Conservation (phyloP, 2,329 filamentous ascomycete species). For the Aureobasidium zeae region DNA sequence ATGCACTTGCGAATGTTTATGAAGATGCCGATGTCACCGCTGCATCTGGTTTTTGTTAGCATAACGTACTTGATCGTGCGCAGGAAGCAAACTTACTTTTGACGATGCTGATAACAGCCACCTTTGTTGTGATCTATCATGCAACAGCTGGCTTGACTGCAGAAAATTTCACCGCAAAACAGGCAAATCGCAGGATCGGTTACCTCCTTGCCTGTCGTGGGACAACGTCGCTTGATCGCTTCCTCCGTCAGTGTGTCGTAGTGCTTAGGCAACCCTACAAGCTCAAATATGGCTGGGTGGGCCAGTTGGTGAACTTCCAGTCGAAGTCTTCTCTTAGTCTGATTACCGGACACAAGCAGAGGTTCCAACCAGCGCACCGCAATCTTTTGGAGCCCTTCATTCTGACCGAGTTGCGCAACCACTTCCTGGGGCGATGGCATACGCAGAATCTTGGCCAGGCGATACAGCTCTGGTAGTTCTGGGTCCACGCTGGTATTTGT, state of each 20-base stretch:
- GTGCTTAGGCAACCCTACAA: slow-evolving; percentile 83
- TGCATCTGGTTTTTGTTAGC: slow-evolving; percentile 43
- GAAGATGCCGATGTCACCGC: slow-evolving; percentile 82
- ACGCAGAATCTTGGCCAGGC: slow-evolving; percentile 65
- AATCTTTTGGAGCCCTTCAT: slow-evolving; percentile 40
- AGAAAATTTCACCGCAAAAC: slow-evolving; percentile 95
- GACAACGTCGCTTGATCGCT: slow-evolving; percentile 72
- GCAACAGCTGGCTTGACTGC: slow-evolving; percentile 88
- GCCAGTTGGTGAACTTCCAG: slow-evolving; percentile 42
- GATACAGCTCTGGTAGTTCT: slow-evolving; percentile 56
- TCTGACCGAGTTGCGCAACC: slow-evolving; percentile 48
- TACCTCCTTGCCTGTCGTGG: slow-evolving; percentile 82
- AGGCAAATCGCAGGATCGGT: slow-evolving; percentile 86
- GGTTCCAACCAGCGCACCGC: slow-evolving; percentile 67
- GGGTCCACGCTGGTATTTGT: slow-evolving; percentile 40
- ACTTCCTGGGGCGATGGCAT: slow-evolving; percentile 74
- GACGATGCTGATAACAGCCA: slow-evolving; percentile 84
- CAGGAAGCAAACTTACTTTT: slow-evolving; percentile 51
- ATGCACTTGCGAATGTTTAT: slow-evolving; percentile 96
- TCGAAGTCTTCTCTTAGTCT: slow-evolving; percentile 30
- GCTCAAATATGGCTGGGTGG: slow-evolving; percentile 87
- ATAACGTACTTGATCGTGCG: not conserved
- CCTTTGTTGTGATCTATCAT: slow-evolving; percentile 57
- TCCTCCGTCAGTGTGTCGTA: slow-evolving; percentile 91
- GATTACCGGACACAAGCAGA: slow-evolving; percentile 26